Evolutionary conservation across 352 stramenopile species (phyloP).

Genomic region (Phytophthora foliorum): DNA sequence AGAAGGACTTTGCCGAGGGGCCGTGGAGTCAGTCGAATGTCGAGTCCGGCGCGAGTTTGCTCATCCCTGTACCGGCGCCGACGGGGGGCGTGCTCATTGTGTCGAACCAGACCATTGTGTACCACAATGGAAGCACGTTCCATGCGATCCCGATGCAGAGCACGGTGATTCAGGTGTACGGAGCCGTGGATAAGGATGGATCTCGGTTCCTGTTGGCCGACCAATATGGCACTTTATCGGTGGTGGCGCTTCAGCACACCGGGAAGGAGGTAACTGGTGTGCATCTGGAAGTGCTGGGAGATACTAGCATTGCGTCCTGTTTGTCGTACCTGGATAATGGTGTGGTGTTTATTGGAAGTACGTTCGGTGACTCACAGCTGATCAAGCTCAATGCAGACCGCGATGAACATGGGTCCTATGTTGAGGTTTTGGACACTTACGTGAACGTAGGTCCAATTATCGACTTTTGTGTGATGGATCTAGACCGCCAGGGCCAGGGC

Average conservation of each 20-base stretch:
- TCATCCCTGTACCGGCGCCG: conserved; percentile 90
- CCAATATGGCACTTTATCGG: conserved; percentile 90
- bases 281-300: conserved; percentile 95
- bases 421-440: conserved; percentile 97
- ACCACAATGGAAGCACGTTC: conserved; percentile 91
- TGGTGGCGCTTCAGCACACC: conserved; percentile 88
- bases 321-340: conserved; percentile 96
- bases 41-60: conserved; percentile 85
- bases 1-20: conserved; percentile 92
- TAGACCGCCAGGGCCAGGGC: conserved; percentile 94
- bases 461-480: conserved; percentile 98
- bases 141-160: conserved; percentile 93
- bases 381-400: conserved; percentile 92
- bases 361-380: conserved; percentile 96
- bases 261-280: conserved; percentile 82
- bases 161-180: conserved; percentile 92
- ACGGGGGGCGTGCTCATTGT: conserved; percentile 92
- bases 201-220: conserved; percentile 91
- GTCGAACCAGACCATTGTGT: conserved; percentile 93
- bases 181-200: conserved; percentile 88
- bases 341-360: conserved; percentile 96
- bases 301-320: conserved; percentile 91
- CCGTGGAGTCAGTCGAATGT: conserved; percentile 93
- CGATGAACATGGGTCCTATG: conserved; percentile 87
- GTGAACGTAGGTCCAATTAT: conserved; percentile 98